These are phyloP conservation scores for Rhizopogon vulgaris DNA, from an alignment of 768 basidiomycete species.

Conservation along the genomic window DNA sequence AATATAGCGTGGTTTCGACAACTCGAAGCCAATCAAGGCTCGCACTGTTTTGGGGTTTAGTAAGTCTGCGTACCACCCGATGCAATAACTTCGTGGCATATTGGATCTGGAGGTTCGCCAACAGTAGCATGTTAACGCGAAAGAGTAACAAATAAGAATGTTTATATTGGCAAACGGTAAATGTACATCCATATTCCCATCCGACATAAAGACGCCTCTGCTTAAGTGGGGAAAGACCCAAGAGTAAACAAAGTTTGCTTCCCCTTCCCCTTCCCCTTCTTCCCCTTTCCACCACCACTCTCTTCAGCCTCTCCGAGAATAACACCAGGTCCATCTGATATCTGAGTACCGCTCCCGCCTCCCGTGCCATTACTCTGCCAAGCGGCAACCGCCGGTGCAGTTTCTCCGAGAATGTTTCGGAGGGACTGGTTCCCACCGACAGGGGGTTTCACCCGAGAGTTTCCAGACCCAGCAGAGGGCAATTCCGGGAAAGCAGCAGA, in stretches of 20 bases:
- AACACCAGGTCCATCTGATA: slow-evolving; percentile 5
- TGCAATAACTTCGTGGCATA: no score
- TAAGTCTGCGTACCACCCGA: no score
- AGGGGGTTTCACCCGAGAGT: slow-evolving; percentile 34
- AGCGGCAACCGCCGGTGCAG: slow-evolving; percentile 26
- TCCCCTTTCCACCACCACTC: slow-evolving; percentile 38
- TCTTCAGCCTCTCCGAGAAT: slow-evolving; percentile 6
- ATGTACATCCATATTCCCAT: background rate
- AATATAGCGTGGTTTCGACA: no score
- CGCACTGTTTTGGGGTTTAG: no score
- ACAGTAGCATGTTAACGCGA: background rate
- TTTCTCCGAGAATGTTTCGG: slow-evolving; percentile 58
- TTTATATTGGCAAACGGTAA: background rate
- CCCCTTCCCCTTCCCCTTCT: slow-evolving; percentile 76
- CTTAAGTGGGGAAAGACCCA: slow-evolving; percentile 39
- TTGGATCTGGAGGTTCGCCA: background rate
- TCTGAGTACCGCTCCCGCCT: slow-evolving; percentile 6
- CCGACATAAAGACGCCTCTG: background rate
- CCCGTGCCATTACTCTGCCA: slow-evolving; percentile 25
- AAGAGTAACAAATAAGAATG: no score
- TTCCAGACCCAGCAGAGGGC: slow-evolving; percentile 40
- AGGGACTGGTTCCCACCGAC: slow-evolving; percentile 63
- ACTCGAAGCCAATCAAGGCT: no score
- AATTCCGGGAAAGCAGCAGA: slow-evolving; percentile 64
- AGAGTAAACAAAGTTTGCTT: slow-evolving; percentile 80